Percentiles rank a stretch among this genome's conserved stretches.
These are phyloP conservation scores for Clarireedia paspali DNA, from an alignment of 2,329 filamentous ascomycete genomes.

Conservation along the genomic window DNA sequence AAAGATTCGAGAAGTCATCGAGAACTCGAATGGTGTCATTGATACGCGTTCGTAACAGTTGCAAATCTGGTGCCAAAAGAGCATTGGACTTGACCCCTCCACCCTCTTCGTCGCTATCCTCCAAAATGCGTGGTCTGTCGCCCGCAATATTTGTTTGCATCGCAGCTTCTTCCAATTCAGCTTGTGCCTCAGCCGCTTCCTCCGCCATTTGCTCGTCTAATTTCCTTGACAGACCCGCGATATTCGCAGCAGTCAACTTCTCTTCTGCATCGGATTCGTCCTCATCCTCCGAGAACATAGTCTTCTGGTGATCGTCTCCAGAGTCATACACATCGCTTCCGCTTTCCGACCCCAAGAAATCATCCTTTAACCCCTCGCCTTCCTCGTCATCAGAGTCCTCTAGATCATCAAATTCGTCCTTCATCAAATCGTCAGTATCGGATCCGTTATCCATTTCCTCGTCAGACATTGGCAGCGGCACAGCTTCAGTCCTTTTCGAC, in stretches of 20 bases:
- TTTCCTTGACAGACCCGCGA: slow-evolving; percentile 81
- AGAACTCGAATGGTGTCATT: slow-evolving; percentile 89
- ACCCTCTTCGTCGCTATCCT: slow-evolving; percentile 54
- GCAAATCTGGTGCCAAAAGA: slow-evolving; percentile 78
- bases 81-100: slow-evolving; percentile 50
- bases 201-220: slow-evolving; percentile 70
- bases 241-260: slow-evolving; percentile 89
- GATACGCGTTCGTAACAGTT: slow-evolving; percentile 80
- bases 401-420: slow-evolving; percentile 35
- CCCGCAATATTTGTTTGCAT: slow-evolving; percentile 90
- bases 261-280: slow-evolving; percentile 84
- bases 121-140: slow-evolving; percentile 61
- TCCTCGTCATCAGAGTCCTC: slow-evolving; percentile 28
- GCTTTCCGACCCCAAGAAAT: slow-evolving; percentile 43
- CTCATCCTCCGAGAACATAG: slow-evolving; percentile 93
- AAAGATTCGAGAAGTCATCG: slow-evolving; percentile 77
- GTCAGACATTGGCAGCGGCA: slow-evolving; percentile 35
- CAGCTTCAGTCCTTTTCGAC: slow-evolving; percentile 33
- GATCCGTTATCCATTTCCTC: slow-evolving; percentile 32
- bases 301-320: slow-evolving; percentile 50
- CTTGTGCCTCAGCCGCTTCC: slow-evolving; percentile 75
- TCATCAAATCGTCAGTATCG: slow-evolving; percentile 39
- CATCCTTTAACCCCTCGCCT: slow-evolving; percentile 39
- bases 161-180: slow-evolving; percentile 76
- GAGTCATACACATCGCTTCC: slow-evolving; percentile 34